These are phyloP conservation scores for Iodosphaeria phyllophila DNA, from an alignment of 2,329 filamentous ascomycete genomes.

Conservation along the genomic window DNA sequence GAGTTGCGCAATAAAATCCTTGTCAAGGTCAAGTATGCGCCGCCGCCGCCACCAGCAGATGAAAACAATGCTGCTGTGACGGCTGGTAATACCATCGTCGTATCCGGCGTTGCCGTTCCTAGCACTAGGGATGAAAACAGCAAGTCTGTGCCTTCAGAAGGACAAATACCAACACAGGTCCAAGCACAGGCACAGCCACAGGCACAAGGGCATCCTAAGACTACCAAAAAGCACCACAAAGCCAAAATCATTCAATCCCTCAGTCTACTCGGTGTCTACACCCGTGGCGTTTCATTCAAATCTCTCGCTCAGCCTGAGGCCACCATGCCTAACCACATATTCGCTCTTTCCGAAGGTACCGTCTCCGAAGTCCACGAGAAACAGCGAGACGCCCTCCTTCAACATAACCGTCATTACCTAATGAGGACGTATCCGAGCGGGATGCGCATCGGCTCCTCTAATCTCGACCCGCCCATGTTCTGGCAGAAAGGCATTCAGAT, in stretches of 20 bases:
- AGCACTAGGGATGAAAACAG: conserved; percentile 10
- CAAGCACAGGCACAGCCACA: conserved; percentile 25
- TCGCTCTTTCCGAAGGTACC: conserved; percentile 43
- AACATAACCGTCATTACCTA: conserved; percentile 64
- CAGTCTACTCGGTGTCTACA: conserved; percentile 65
- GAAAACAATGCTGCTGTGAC: conserved; percentile 13
- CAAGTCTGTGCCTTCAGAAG: conserved; percentile 13
- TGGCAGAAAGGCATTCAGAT: conserved; percentile 85
- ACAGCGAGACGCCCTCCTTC: conserved; percentile 38
- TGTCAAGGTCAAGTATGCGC: conserved; percentile 60
- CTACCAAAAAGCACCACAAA: conserved; percentile 27
- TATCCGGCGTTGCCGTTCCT: conserved; percentile 8
- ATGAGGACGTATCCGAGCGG: conserved; percentile 84
- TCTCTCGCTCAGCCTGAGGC: conserved; percentile 55
- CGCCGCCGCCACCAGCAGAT: conserved; percentile 16
- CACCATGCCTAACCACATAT: conserved; percentile 47
- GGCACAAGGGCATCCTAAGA: too few species aligned
- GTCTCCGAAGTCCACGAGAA: conserved; percentile 42
- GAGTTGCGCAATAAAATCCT: conserved; percentile 62
- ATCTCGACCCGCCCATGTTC: conserved; percentile 67
- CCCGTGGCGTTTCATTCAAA: conserved; percentile 66
- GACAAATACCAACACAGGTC: conserved; percentile 9
- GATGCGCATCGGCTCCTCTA: conserved; percentile 65
- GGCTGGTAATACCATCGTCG: background rate
- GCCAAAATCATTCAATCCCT: conserved; percentile 56